A percentile compares a stretch with the other conserved stretches of the same genome.
Conservation (phyloP, 2,329 filamentous ascomycete genomes). For the Trichoderma guizhouense region DNA sequence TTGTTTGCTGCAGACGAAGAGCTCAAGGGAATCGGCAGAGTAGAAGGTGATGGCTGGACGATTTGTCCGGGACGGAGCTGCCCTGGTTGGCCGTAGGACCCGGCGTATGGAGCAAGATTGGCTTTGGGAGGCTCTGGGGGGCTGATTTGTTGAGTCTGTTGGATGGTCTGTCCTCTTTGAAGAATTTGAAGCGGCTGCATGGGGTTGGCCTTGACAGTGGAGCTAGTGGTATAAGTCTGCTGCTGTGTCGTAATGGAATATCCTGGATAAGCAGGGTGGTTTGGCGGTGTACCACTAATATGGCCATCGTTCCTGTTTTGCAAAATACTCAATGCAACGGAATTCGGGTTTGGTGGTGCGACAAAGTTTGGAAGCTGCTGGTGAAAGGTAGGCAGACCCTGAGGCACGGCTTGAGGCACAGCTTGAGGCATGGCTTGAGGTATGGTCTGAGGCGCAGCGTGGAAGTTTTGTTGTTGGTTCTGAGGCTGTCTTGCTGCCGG, state of each 20-base stretch:
- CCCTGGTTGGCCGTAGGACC: conserved; percentile 22
- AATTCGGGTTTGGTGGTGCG: conserved; percentile 23
- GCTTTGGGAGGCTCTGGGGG: neutral
- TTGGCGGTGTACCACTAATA: conserved; percentile 20
- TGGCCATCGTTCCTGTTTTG: conserved; percentile 18
- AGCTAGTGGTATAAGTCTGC: conserved; percentile 25
- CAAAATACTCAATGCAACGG: neutral
- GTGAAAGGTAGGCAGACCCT: conserved; percentile 33
- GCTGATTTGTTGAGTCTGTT: neutral
- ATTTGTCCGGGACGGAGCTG: conserved; percentile 22
- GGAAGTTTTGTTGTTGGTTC: conserved; percentile 55
- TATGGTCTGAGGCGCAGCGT: conserved; percentile 38
- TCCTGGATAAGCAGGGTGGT: conserved; percentile 15
- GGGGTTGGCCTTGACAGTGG: conserved; percentile 14
- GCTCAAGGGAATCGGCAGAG: conserved; percentile 14
- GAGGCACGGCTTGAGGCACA: conserved; percentile 35
- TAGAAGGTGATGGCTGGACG: conserved; percentile 22
- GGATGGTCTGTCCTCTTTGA: conserved; percentile 31
- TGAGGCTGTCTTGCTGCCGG: conserved; percentile 48
- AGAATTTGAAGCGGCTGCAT: conserved; percentile 34
- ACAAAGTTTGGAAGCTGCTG: conserved; percentile 34
- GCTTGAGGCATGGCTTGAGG: conserved; percentile 36
- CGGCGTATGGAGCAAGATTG: conserved; percentile 24
- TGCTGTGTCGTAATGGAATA: conserved; percentile 24
- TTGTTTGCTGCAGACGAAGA: neutral